Base-by-base conservation (phyloP, 371 early-diverging fungal genomes). In the Vairimorpha apis region DNA sequence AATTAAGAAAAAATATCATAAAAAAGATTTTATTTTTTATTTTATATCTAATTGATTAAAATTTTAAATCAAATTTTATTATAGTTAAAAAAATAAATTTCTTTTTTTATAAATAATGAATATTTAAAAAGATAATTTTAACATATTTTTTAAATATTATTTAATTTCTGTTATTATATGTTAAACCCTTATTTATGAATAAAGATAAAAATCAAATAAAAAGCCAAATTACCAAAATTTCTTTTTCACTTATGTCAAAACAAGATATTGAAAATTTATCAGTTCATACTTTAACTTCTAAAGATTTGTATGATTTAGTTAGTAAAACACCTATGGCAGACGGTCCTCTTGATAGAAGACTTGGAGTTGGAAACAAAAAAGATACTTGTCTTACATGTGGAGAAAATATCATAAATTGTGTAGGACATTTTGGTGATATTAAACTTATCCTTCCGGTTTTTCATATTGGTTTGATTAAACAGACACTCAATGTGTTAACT, bases 361-460 rank as follows among this genome's bases (percentile, higher is more conserved):
- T 84, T 32, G 84, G 84, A 29, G 68, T 72, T 13, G 67, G 92
- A n/a, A 88, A 89, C 75, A 93, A 93, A 80, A 79, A 83, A 14
- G 86, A 84, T 12, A 79, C 82, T 0, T 98, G 99, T 85, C 88
- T 88, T 43, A 97, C 97, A 2, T 98, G 99, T 81, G 89, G 89
- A 10, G 87, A 90, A 78, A 86, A 84, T 62, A 85, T 92, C 81
- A 85, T 88, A 75, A 91, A 93, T 60, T 99, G 99, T 84, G 88
- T 90, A 49, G 99, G 99, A 35, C 99, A 99, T 84, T 99, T 90
- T 87, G 97, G 97, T 27, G 89, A 92, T 79, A 86, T 96, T 37
- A 88, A 90, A 55, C 86, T 99, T 7, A 88, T 88, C 30, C 85
- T 95, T 43, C 99, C 99, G 2, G 92, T 97, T 14, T 99, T 94